A percentile compares a stretch with the other conserved stretches of the same genome.
phyloP scores from a whole-genome alignment of 2,329 filamentous ascomycete species.

The Aureobasidium sp. region DNA sequence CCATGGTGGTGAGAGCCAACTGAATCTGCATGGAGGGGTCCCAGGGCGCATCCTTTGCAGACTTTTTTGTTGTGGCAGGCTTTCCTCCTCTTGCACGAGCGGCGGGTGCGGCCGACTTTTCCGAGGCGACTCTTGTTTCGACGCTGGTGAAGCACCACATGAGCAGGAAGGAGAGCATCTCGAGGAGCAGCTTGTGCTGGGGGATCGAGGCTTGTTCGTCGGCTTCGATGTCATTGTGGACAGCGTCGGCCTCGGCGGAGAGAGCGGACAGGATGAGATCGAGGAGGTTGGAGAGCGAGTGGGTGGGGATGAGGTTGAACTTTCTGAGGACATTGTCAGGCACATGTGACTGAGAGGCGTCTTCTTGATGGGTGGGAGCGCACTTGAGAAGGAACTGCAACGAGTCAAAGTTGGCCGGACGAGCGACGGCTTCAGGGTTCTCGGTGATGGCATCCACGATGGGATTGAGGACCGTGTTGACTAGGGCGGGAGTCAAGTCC shows the following conservation, averaged over 20 bases:
- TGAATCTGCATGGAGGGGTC: constrained; percentile 85
- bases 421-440: constrained; percentile 79
- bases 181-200: constrained; percentile 84
- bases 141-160: constrained; percentile 96
- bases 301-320: constrained; percentile 67
- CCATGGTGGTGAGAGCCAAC: constrained; percentile 84
- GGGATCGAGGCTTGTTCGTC: constrained; percentile 77
- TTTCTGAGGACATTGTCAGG: constrained; percentile 68
- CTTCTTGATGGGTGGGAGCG: constrained; percentile 42
- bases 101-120: constrained; percentile 69
- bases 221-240: constrained; percentile 77
- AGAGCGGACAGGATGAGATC: constrained; percentile 72
- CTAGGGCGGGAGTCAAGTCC: constrained; percentile 63
- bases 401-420: constrained; percentile 76
- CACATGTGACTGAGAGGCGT: constrained; percentile 27
- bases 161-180: constrained; percentile 87
- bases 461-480: constrained; percentile 81
- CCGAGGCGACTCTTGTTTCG: constrained; percentile 75
- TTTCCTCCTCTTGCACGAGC: constrained; percentile 65
- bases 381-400: constrained; percentile 96
- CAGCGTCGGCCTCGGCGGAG: constrained; percentile 68
- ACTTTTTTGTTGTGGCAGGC: constrained; percentile 64
- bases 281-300: constrained; percentile 84
- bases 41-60: constrained; percentile 67
- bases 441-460: constrained; percentile 90